A percentile compares a stretch with the other conserved stretches of the same genome.
Evolutionary conservation across 2,329 filamentous ascomycete species (phyloP).

Genomic region (Microsporum canis): DNA sequence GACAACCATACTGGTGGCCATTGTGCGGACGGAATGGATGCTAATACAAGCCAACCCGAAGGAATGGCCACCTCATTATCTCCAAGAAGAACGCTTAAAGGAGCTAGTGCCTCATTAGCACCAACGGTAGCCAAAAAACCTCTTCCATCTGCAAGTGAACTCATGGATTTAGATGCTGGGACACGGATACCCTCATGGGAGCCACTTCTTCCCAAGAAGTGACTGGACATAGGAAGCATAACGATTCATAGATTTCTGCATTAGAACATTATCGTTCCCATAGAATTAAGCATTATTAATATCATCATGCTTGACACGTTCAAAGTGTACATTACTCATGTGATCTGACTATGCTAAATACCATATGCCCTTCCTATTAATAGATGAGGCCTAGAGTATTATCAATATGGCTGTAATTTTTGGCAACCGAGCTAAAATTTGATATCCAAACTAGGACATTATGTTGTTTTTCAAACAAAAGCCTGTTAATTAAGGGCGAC

Average conservation of each 20-base stretch:
- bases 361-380: too few species aligned
- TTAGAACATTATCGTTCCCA: background rate
- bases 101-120: background rate
- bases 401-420: too few species aligned
- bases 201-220: constrained; percentile 5
- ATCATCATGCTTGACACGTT: background rate
- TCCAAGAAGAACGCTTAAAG: background rate
- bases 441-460: too few species aligned
- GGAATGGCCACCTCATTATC: background rate
- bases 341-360: too few species aligned
- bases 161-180: constrained; percentile 8
- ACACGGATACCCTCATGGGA: background rate
- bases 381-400: too few species aligned
- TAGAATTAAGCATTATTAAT: background rate
- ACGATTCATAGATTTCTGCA: background rate
- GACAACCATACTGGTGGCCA: background rate
- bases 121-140: background rate
- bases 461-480: too few species aligned
- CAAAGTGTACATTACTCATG: background rate
- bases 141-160: background rate
- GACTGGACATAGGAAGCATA: background rate
- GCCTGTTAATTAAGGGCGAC: too few species aligned
- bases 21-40: background rate
- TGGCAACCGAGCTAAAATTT: too few species aligned
- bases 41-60: background rate